A percentile compares a stretch with the other conserved stretches of the same genome.
These are phyloP conservation scores for Aspergillus floridensis DNA, from an alignment of 2,329 filamentous ascomycete species.

Conservation along the genomic window DNA sequence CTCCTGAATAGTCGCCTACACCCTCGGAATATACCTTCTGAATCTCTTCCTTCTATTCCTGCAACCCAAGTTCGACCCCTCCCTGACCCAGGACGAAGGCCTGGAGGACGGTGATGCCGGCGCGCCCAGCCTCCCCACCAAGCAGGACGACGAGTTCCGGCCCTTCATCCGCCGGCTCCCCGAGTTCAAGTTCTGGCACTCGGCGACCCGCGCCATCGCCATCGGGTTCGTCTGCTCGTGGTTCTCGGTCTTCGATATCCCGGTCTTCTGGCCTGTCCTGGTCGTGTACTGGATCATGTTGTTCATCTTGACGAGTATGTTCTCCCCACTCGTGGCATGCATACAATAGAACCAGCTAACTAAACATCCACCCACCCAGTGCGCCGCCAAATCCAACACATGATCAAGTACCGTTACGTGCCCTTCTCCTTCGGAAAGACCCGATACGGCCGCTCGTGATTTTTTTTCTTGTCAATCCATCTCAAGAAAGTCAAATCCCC, in stretches of 20 bases:
- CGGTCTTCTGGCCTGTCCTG: slow-evolving; percentile 97
- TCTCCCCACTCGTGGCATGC: not conserved
- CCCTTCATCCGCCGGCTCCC: slow-evolving; percentile 94
- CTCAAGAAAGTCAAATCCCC: not conserved
- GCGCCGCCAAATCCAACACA: slow-evolving; percentile 99
- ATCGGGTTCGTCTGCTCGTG: slow-evolving; percentile 87
- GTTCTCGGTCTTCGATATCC: slow-evolving; percentile 92
- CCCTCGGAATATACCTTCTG: slow-evolving; percentile 95
- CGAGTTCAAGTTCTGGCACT: slow-evolving; percentile 99
- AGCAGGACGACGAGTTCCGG: slow-evolving; percentile 95
- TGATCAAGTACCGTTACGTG: slow-evolving; percentile 99
- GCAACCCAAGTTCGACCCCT: slow-evolving; percentile 97
- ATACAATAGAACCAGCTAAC: not conserved
- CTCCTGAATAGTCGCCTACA: slow-evolving; percentile 74
- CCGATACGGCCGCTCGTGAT: slow-evolving; percentile 57
- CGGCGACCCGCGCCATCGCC: slow-evolving; percentile 79
- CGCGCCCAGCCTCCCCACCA: slow-evolving; percentile 70
- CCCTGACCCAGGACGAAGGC: slow-evolving; percentile 89
- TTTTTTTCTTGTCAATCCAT: not conserved
- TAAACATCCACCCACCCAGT: slow-evolving; percentile 53
- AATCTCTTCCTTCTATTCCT: slow-evolving; percentile 99
- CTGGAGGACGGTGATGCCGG: slow-evolving; percentile 89
- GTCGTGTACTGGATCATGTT: slow-evolving; percentile 99
- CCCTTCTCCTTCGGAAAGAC: slow-evolving; percentile 91
- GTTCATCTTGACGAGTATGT: slow-evolving; percentile 90